Evolutionary conservation across 1,284 basidiomycete genomes (phyloP).

Genomic region (Pascua sp.): DNA sequence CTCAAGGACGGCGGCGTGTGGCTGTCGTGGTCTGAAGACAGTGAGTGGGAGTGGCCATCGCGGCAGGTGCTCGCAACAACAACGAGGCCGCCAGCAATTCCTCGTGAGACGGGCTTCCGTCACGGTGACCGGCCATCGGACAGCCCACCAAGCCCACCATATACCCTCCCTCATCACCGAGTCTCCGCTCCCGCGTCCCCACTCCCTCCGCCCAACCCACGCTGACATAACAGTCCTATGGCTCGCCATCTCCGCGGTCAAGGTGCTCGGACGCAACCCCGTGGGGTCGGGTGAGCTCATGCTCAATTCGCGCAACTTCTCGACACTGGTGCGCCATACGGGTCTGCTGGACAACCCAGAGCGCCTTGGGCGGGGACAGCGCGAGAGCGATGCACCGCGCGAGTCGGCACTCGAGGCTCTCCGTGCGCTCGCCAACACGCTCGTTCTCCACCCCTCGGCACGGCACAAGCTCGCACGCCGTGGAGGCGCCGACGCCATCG

Average conservation of each 20-base stretch:
- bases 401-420: slow-evolving; percentile 28
- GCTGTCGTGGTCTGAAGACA: slow-evolving; percentile 27
- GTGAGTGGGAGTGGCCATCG: slow-evolving; percentile 16
- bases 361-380: background rate
- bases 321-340: slow-evolving; percentile 35
- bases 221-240: slow-evolving; percentile 20
- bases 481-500: slow-evolving; percentile 27
- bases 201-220: background rate
- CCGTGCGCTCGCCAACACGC: slow-evolving; percentile 35
- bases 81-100: too few relatives aligned
- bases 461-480: slow-evolving; percentile 23
- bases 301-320: slow-evolving; percentile 41
- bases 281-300: slow-evolving; percentile 63
- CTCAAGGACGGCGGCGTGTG: slow-evolving; percentile 53
- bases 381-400: background rate
- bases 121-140: slow-evolving; percentile 3
- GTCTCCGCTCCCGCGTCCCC: too few relatives aligned
- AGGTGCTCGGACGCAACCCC: slow-evolving; percentile 68
- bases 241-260: slow-evolving; percentile 66
- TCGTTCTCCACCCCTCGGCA: slow-evolving; percentile 33
- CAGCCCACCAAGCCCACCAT: slow-evolving; percentile 8
- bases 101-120: too few relatives aligned
- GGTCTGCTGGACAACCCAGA: slow-evolving; percentile 18
- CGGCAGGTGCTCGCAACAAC: too few relatives aligned
- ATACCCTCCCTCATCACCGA: too few relatives aligned